These are phyloP conservation scores for Beauveria varroae DNA, from an alignment of 2,329 filamentous ascomycete genomes.

Conservation along the genomic window DNA sequence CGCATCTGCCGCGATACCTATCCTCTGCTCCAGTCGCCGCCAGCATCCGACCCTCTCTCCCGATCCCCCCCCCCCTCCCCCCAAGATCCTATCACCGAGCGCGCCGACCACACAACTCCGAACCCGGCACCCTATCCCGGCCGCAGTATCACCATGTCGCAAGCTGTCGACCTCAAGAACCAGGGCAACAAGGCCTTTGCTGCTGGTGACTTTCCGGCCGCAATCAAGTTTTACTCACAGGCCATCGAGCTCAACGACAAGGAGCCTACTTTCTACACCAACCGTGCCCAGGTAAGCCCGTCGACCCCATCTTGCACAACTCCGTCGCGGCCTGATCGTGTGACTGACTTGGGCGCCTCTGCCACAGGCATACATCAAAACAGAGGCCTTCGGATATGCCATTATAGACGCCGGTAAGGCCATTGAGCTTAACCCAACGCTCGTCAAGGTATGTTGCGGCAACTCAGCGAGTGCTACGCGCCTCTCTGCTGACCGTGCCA, in stretches of 20 bases:
- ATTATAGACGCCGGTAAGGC: constrained; percentile 86
- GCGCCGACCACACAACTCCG: background rate
- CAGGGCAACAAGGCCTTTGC: constrained; percentile 92
- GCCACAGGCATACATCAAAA: constrained; percentile 79
- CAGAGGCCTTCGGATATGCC: constrained; percentile 90
- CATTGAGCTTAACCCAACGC: constrained; percentile 77
- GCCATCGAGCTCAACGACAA: constrained; percentile 78
- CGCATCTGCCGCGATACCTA: background rate
- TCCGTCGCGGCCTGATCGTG: constrained; percentile 25
- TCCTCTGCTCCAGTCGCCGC: background rate
- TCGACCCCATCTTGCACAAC: constrained; percentile 15
- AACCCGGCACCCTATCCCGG: background rate
- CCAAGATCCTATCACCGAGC: background rate
- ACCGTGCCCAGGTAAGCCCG: constrained; percentile 68
- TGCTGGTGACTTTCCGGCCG: constrained; percentile 75
- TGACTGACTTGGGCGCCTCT: constrained; percentile 34
- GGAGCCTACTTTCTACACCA: constrained; percentile 87
- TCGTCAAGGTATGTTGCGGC: constrained; percentile 64
- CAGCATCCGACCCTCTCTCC: background rate
- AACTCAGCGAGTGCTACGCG: background rate
- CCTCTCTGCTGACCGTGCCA: background rate
- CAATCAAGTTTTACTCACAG: constrained; percentile 76
- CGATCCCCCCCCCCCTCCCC: too few species aligned
- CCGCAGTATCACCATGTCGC: constrained; percentile 27
- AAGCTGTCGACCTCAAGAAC: constrained; percentile 80